Conservation (phyloP, 345 rosid genomes). For the Lagerstroemia speciosa region DNA sequence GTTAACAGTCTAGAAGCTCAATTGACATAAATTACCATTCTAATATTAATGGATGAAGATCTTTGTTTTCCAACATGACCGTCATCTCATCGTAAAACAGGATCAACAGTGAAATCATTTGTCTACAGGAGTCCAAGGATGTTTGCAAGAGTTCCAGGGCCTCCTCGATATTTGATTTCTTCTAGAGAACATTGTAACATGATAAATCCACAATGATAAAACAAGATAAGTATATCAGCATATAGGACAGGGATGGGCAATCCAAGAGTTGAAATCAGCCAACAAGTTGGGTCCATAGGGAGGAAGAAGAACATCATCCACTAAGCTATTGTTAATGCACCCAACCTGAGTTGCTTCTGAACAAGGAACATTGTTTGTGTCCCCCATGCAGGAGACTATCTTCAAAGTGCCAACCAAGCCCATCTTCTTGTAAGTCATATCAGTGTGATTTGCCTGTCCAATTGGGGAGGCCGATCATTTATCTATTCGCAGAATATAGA, state of each 20-base stretch:
- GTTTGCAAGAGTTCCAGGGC: slow-evolving; percentile 68
- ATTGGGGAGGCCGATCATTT: neutral
- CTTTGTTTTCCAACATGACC: slow-evolving; percentile 34
- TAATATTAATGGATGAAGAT: slow-evolving; percentile 58
- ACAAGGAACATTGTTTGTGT: slow-evolving; percentile 27
- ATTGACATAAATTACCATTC: slow-evolving; percentile 48
- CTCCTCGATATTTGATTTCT: slow-evolving; percentile 63
- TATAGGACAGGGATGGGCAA: neutral
- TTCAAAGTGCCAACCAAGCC: slow-evolving; percentile 69
- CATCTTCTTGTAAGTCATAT: slow-evolving; percentile 76
- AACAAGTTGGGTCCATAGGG: neutral
- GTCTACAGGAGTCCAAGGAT: slow-evolving; percentile 62
- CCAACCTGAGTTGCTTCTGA: slow-evolving; percentile 43
- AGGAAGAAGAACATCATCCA: neutral
- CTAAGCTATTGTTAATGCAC: neutral
- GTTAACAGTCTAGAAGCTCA: neutral
- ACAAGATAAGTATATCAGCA: neutral
- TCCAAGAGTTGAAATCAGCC: neutral
- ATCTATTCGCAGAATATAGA: slow-evolving; percentile 2
- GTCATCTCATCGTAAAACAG: slow-evolving; percentile 74
- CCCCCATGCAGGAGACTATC: slow-evolving; percentile 58
- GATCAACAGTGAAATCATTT: slow-evolving; percentile 38
- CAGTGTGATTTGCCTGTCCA: slow-evolving; percentile 62
- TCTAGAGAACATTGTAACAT: slow-evolving; percentile 9
- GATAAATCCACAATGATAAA: neutral